Conservation (phyloP, 1,139 yeast genomes). For the Geotrichum armillariae region DNA sequence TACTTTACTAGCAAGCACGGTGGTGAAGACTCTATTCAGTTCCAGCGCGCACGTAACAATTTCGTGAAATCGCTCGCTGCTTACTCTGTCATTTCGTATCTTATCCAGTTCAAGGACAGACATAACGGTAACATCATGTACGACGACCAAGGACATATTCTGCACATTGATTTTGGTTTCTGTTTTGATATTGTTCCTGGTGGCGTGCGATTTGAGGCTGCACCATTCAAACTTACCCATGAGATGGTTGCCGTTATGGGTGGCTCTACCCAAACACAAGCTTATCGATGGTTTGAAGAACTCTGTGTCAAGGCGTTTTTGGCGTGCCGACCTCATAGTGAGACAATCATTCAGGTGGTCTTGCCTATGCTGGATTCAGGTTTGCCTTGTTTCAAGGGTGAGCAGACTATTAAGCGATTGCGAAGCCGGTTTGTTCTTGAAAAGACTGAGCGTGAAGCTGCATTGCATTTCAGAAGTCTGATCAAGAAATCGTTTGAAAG, state of each 20-base stretch:
- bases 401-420: slow-evolving; percentile 74
- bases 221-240: slow-evolving; percentile 93
- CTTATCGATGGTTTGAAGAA: slow-evolving; percentile 93
- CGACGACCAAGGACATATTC: slow-evolving; percentile 89
- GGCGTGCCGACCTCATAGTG: slow-evolving; percentile 88
- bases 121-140: slow-evolving; percentile 99
- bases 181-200: slow-evolving; percentile 99
- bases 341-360: slow-evolving; percentile 80
- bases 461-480: slow-evolving; percentile 69
- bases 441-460: slow-evolving; percentile 84
- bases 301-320: slow-evolving; percentile 90
- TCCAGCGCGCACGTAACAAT: slow-evolving; percentile 87
- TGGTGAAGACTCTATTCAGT: slow-evolving; percentile 84
- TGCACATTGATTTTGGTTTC: slow-evolving; percentile 97
- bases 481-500: slow-evolving; percentile 84
- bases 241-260: slow-evolving; percentile 98
- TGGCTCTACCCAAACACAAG: slow-evolving; percentile 79
- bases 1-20: slow-evolving; percentile 93
- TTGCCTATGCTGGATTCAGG: slow-evolving; percentile 95
- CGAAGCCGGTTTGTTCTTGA: slow-evolving; percentile 77
- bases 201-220: slow-evolving; percentile 95
- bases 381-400: slow-evolving; percentile 89
- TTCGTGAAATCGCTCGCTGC: slow-evolving; percentile 95
- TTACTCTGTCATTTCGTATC: slow-evolving; percentile 87
- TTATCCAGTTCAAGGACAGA: slow-evolving; percentile 94